These are phyloP conservation scores for Corylus avellana DNA, from an alignment of 306 rosid species.

Conservation along the genomic window DNA sequence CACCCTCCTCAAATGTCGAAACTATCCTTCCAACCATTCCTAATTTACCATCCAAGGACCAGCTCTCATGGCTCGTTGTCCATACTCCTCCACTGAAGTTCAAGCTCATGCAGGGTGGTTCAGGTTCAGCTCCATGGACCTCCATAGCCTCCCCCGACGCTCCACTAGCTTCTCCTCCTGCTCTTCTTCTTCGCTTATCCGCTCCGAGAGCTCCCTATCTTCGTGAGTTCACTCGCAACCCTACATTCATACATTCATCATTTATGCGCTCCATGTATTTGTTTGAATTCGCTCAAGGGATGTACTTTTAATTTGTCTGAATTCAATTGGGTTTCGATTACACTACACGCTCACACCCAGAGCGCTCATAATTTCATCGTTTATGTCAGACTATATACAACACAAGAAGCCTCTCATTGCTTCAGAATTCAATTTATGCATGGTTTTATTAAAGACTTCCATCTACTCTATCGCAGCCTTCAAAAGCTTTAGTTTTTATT, in stretches of 20 bases:
- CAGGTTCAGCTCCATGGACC: slow-evolving; percentile 3
- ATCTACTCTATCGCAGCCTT: background rate
- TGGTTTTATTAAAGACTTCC: background rate
- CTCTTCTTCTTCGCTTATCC: slow-evolving; percentile 30
- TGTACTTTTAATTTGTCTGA: slow-evolving; percentile 20
- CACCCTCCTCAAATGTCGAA: slow-evolving; percentile 34
- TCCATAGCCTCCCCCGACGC: slow-evolving; percentile 33
- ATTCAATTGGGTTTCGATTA: slow-evolving; percentile 12
- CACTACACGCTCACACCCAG: background rate
- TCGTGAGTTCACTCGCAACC: slow-evolving; percentile 36
- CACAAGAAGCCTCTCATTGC: background rate
- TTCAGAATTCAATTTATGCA: background rate
- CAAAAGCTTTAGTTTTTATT: background rate
- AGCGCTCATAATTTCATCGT: background rate
- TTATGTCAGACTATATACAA: background rate
- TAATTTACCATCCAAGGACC: slow-evolving; percentile 15
- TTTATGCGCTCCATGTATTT: background rate
- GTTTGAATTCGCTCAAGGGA: background rate
- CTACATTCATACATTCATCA: background rate
- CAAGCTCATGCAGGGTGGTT: slow-evolving; percentile 40
- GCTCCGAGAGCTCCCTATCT: slow-evolving; percentile 46
- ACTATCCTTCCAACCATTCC: slow-evolving; percentile 14
- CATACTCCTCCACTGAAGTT: slow-evolving; percentile 26
- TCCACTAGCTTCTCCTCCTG: slow-evolving; percentile 16
- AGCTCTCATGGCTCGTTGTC: slow-evolving; percentile 28